These are phyloP conservation scores for Panaeolus cyanescens DNA, from an alignment of 768 basidiomycete species.

Conservation along the genomic window DNA sequence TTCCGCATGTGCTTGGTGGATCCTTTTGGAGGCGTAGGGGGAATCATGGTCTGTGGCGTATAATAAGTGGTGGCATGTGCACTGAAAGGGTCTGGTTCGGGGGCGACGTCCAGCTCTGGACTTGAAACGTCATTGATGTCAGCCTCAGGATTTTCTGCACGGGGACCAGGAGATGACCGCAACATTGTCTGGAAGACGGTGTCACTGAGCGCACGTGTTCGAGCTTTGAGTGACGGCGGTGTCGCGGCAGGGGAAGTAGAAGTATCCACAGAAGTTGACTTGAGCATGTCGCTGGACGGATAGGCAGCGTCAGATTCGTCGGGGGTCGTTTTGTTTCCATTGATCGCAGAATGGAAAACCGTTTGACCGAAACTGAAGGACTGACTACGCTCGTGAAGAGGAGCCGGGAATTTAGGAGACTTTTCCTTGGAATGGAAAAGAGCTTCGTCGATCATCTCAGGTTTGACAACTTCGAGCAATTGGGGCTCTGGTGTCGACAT, in stretches of 20 bases:
- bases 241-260: constrained; percentile 15
- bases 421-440: constrained; percentile 48
- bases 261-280: constrained; percentile 20
- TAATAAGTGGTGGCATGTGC: constrained; percentile 76
- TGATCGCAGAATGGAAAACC: constrained; percentile 55
- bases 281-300: constrained; percentile 31
- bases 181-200: constrained; percentile 63
- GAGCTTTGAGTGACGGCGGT: constrained; percentile 36
- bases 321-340: constrained; percentile 20
- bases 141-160: constrained; percentile 46
- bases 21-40: constrained; percentile 61
- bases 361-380: constrained; percentile 71
- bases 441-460: constrained; percentile 37
- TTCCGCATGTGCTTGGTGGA: constrained; percentile 48
- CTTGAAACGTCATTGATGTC: constrained; percentile 66
- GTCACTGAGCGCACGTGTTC: constrained; percentile 62
- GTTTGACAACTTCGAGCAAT: constrained; percentile 17
- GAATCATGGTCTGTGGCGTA: constrained; percentile 73
- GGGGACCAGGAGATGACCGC: constrained; percentile 30
- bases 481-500: constrained; percentile 18
- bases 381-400: constrained; percentile 59
- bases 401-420: constrained; percentile 33
- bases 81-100: constrained; percentile 74
- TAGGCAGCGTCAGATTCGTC: constrained; percentile 26
- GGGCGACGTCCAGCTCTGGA: constrained; percentile 43